Conservation (phyloP, 23 red algal genomes). For the Cyanidiococcus yangmingshanensis region DNA sequence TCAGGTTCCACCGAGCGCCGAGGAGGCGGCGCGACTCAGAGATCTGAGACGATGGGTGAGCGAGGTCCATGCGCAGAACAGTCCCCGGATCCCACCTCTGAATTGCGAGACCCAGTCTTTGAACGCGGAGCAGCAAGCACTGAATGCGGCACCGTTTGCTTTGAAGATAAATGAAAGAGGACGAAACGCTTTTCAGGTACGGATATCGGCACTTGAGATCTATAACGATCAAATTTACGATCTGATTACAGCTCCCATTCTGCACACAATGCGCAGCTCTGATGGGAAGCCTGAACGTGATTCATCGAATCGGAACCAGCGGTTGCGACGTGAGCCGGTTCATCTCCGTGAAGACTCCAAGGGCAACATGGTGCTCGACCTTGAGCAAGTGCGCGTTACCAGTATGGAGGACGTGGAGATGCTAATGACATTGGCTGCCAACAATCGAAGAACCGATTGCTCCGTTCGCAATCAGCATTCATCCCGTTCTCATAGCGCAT, state of each 20-base stretch:
- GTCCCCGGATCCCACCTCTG: too few species aligned
- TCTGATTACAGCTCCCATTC: conserved; percentile 25
- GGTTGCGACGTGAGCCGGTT: conserved; percentile 20
- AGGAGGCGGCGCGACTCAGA: too few species aligned
- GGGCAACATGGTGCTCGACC: conserved; percentile 20
- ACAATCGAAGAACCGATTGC: conserved; percentile 44
- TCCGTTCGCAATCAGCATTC: conserved; percentile 15
- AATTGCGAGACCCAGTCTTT: too few species aligned
- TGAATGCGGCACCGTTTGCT: too few species aligned
- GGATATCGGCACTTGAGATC: conserved; percentile 41
- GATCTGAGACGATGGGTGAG: too few species aligned
- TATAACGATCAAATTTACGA: conserved; percentile 74
- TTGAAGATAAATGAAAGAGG: too few species aligned
- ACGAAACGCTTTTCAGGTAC: too few species aligned
- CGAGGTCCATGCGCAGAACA: too few species aligned
- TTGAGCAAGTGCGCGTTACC: conserved; percentile 35
- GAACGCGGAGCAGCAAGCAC: too few species aligned
- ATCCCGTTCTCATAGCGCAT: conserved; percentile 11
- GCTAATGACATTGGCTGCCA: conserved; percentile 38
- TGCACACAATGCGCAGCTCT: background rate
- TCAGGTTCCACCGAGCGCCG: too few species aligned
- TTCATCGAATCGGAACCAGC: background rate
- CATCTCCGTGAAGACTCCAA: conserved; percentile 28
- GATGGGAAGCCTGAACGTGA: background rate
- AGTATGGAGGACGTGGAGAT: conserved; percentile 32